phyloP scores from a whole-genome alignment of 495 filamentous ascomycete genomes.

The Neurospora terricola region DNA sequence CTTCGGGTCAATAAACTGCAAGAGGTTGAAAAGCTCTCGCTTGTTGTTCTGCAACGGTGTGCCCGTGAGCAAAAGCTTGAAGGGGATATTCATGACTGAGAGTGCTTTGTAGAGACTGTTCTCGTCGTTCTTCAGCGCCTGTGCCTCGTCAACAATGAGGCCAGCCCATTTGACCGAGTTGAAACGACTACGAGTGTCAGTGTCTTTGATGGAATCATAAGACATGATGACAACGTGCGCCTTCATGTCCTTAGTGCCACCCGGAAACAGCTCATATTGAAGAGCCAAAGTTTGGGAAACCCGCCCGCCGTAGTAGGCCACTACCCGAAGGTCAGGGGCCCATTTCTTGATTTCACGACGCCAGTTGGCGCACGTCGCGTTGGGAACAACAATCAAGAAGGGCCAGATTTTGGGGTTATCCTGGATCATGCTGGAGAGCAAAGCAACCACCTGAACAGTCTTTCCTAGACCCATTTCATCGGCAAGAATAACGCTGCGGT shows the following conservation, averaged over 20 bases:
- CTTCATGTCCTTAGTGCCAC: conserved; percentile 43
- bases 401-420: conserved; percentile 74
- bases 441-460: conserved; percentile 86
- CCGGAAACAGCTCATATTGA: conserved; percentile 75
- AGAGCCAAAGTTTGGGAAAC: conserved; percentile 59
- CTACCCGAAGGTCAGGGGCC: conserved; percentile 76
- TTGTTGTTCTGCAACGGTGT: conserved; percentile 95
- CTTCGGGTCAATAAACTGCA: conserved; percentile 74
- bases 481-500: conserved; percentile 85
- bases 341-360: conserved; percentile 91
- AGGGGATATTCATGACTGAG: conserved; percentile 58
- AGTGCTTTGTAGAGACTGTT: conserved; percentile 71
- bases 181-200: conserved; percentile 53
- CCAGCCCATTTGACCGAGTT: conserved; percentile 68
- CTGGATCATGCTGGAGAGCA: conserved; percentile 67
- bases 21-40: conserved; percentile 84
- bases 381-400: conserved; percentile 87
- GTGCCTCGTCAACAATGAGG: conserved; percentile 90
- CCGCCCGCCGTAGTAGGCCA: conserved; percentile 77
- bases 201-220: conserved; percentile 74
- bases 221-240: conserved; percentile 93
- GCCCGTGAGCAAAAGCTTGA: conserved; percentile 75
- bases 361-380: conserved; percentile 95
- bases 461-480: conserved; percentile 99
- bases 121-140: conserved; percentile 89